These are phyloP conservation scores for Castanospermum australe DNA, from an alignment of 306 rosid genomes.

Conservation along the genomic window DNA sequence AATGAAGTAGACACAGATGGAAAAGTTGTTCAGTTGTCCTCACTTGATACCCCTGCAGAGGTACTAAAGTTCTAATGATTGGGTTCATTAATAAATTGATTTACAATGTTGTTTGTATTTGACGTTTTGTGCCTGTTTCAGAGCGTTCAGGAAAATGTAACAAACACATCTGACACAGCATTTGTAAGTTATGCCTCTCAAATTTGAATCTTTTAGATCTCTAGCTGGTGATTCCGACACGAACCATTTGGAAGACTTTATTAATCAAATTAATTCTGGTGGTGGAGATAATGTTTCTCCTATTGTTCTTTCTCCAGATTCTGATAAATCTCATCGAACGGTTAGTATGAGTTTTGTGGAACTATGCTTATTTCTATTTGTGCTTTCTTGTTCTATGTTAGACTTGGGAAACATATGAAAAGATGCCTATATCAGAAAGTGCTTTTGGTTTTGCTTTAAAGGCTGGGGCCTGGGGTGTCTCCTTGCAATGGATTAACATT, in stretches of 20 bases:
- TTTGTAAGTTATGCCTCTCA: constrained; percentile 59
- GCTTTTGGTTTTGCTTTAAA: neutral
- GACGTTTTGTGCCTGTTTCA: constrained; percentile 30
- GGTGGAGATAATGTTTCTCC: constrained; percentile 53
- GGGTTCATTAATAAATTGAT: neutral
- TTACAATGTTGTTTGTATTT: neutral
- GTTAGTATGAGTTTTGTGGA: constrained; percentile 46
- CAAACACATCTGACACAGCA: constrained; percentile 17
- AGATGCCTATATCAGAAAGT: neutral
- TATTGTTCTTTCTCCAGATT: constrained; percentile 69
- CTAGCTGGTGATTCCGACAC: constrained; percentile 72
- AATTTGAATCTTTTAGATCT: constrained; percentile 70
- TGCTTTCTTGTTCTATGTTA: neutral
- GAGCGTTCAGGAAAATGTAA: constrained; percentile 46
- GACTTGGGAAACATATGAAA: neutral
- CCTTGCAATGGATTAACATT: neutral
- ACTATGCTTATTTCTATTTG: neutral
- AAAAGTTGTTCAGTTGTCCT: constrained; percentile 65
- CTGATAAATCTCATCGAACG: constrained; percentile 81
- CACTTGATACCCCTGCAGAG: constrained; percentile 65
- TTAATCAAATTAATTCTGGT: constrained; percentile 59
- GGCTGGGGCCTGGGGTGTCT: neutral
- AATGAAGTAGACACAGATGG: constrained; percentile 86
- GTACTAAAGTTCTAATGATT: constrained; percentile 18
- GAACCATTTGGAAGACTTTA: constrained; percentile 52